A percentile compares a stretch with the other conserved stretches of the same genome.
These are phyloP conservation scores for Parachaetomium inaequale DNA, from an alignment of 495 filamentous ascomycete species.

Conservation along the genomic window DNA sequence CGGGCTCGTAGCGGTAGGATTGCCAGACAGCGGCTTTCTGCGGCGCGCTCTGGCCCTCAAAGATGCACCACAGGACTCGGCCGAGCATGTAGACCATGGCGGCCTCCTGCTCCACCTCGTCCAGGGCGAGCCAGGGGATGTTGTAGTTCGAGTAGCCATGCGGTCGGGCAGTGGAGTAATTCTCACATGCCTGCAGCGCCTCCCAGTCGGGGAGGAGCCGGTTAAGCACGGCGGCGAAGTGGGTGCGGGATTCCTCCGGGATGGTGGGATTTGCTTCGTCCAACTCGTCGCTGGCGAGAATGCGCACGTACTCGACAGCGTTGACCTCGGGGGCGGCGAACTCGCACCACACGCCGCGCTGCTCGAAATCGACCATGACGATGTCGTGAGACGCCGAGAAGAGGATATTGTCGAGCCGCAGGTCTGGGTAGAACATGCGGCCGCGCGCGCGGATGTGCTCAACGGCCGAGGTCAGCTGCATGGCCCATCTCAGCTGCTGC, in stretches of 20 bases:
- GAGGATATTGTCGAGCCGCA: constrained; percentile 49
- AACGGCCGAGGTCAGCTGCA: constrained; percentile 42
- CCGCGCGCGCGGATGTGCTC: constrained; percentile 36
- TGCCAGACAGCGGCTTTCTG: constrained; percentile 48
- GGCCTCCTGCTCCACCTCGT: constrained; percentile 43
- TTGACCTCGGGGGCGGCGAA: constrained; percentile 50
- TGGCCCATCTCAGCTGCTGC: constrained; percentile 44
- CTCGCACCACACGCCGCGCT: constrained; percentile 50
- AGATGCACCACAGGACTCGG: constrained; percentile 51
- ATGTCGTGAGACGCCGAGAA: constrained; percentile 37
- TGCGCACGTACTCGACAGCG: constrained; percentile 44
- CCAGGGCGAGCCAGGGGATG: constrained; percentile 44
- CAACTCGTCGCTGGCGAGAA: constrained; percentile 32
- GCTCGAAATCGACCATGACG: constrained; percentile 53
- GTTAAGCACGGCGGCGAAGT: constrained; percentile 35
- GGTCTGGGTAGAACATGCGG: constrained; percentile 46
- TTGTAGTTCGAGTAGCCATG: constrained; percentile 44
- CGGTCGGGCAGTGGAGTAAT: constrained; percentile 26
- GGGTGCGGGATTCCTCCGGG: constrained; percentile 29
- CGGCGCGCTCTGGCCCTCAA: constrained; percentile 47
- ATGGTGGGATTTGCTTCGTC: constrained; percentile 21
- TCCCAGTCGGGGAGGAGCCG: constrained; percentile 40
- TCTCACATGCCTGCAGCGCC: constrained; percentile 32
- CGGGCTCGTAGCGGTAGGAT: constrained; percentile 45
- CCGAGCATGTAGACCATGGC: constrained; percentile 53